Conservation (phyloP, 1,284 basidiomycete genomes). For the Grifola frondosa region DNA sequence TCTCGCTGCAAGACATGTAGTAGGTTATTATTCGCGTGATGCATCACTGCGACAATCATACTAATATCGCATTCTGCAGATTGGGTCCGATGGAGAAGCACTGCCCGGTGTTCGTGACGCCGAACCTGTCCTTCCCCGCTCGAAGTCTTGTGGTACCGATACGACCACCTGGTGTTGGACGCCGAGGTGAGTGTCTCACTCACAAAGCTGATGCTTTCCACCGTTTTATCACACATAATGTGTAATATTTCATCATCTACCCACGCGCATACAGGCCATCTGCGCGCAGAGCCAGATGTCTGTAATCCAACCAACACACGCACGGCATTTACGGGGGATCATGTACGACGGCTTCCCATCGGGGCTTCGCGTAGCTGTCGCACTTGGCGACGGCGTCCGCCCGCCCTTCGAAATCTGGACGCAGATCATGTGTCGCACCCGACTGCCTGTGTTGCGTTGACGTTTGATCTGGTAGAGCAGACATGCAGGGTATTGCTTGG, state of each 20-base stretch:
- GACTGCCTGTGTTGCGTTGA: neutral
- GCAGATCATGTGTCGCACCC: constrained; percentile 6
- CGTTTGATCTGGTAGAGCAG: constrained; percentile 13
- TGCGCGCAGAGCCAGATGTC: constrained; percentile 54
- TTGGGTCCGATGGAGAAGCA: constrained; percentile 57
- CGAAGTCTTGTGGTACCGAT: constrained; percentile 54
- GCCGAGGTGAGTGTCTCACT: constrained; percentile 34
- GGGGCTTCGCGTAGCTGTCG: constrained; percentile 46
- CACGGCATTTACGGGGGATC: constrained; percentile 70
- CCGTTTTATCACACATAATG: too few relatives aligned
- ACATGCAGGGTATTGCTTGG: constrained; percentile 6
- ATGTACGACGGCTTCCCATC: constrained; percentile 80
- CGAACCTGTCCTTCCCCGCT: constrained; percentile 66
- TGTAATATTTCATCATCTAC: neutral
- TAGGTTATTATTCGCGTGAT: too few relatives aligned
- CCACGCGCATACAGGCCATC: constrained; percentile 42
- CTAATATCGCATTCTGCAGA: constrained; percentile 3
- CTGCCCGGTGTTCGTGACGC: constrained; percentile 76
- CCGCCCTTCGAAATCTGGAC: constrained; percentile 33
- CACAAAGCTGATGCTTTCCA: too few relatives aligned
- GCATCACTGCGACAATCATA: neutral
- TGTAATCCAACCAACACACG: constrained; percentile 63
- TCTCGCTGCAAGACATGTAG: constrained; percentile 43
- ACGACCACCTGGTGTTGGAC: constrained; percentile 71
- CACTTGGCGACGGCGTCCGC: constrained; percentile 10